Conservation (phyloP, 495 filamentous ascomycete genomes). For the Trichoderma virens region DNA sequence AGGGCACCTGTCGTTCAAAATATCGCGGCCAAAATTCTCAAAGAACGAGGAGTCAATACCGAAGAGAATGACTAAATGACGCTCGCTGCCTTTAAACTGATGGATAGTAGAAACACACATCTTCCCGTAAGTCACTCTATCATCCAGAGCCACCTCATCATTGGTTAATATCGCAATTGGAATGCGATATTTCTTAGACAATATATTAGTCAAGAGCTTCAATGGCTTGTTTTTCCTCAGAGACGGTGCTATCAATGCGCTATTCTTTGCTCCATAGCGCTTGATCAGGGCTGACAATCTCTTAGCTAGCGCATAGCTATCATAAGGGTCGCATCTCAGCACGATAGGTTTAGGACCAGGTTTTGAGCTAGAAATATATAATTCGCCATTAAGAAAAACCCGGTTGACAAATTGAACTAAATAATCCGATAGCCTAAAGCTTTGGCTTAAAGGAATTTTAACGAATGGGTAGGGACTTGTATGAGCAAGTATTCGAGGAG, state of each 20-base stretch:
- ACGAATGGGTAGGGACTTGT: slow-evolving; percentile 9
- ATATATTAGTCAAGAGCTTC: slow-evolving; percentile 9
- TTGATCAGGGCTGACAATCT: slow-evolving; percentile 7
- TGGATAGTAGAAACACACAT: slow-evolving; percentile 16
- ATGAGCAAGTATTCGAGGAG: slow-evolving; percentile 12
- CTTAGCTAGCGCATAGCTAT: slow-evolving; percentile 12
- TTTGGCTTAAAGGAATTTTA: slow-evolving; percentile 10
- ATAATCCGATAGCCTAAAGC: slow-evolving; percentile 12
- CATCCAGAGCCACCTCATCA: slow-evolving; percentile 11
- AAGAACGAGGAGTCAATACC: slow-evolving; percentile 12
- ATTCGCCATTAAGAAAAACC: slow-evolving; percentile 11
- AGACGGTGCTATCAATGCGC: slow-evolving; percentile 10
- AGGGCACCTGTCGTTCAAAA: slow-evolving; percentile 12
- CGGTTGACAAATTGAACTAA: slow-evolving; percentile 12
- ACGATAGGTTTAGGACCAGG: slow-evolving; percentile 11
- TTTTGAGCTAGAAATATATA: slow-evolving; percentile 11
- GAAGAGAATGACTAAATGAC: slow-evolving; percentile 14
- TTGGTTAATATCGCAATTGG: slow-evolving; percentile 6
- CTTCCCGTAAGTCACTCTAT: slow-evolving; percentile 13
- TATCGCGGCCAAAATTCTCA: slow-evolving; percentile 10
- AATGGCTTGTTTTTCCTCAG: slow-evolving; percentile 8
- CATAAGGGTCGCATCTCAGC: slow-evolving; percentile 6
- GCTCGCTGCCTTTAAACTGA: slow-evolving; percentile 16
- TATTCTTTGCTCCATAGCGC: slow-evolving; percentile 11
- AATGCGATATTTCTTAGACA: slow-evolving; percentile 11